Evolutionary conservation across 2,329 filamentous ascomycete species (phyloP), one percentile per base, ranked within the genome.

Genomic region (Hymenoscyphus fructigenus): DNA sequence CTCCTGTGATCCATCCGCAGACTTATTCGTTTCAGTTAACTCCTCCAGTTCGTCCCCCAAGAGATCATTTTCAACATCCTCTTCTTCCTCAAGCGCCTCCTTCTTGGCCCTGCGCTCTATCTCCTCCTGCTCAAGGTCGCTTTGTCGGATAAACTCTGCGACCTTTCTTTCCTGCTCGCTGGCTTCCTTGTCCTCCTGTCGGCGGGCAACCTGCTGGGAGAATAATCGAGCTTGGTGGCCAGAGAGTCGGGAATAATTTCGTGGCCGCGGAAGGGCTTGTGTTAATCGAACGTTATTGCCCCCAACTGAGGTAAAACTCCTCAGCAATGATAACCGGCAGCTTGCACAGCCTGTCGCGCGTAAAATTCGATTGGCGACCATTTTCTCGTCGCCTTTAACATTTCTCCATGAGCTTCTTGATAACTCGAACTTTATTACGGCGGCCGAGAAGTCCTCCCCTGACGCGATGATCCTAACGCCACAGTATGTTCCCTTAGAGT

Each of bases 281-380:
- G 62, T 60, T 20, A 62, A 44, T 60, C 69, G 71, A 63, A 66
- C 71, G 9, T 68, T 64, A 38, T 69, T 69, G 5, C 67, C 61
- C 29, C 65, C 59, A 32, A 72, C 47, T 23, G 72, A 70, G 5
- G 70, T 67, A 60, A 74, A 74, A 56, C 67, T 72, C 55, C 70
- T 67, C 14, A 76, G 58, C 23, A 74, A 47, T 17, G 69, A 71
- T 26, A 71, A 60, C 59, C 74, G 73, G 67, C 75, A 75, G 57
- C 69, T 70, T 32, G 71, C 70, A 67, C 75, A 77, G 53, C 72
- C 70, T 55, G 72, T 75, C 28, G 72, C 71, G 62, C 70, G 69
- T 29, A 76, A 63, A 20, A 71, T 67, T 65, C 69, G 69, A 61
- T 69, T 67, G 17, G 73, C 63, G 53, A 72, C 70, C 72, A 75